Evolutionary conservation across 768 basidiomycete species (phyloP).

Genomic region (Phlegmacium glaucopus): DNA sequence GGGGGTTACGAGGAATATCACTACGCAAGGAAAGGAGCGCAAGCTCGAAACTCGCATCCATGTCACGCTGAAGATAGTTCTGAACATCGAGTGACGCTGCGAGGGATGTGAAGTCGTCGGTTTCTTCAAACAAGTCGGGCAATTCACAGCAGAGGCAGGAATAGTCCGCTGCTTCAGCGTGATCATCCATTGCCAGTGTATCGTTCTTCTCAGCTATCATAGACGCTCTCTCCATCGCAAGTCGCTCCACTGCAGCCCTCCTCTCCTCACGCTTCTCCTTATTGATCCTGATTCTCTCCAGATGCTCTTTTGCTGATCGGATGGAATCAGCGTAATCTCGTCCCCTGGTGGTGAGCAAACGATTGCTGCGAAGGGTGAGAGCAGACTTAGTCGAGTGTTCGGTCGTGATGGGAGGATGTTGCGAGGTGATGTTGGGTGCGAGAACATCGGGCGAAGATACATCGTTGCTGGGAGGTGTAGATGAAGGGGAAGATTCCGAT

Average conservation of each 20-base stretch:
- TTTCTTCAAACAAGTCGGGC: background rate
- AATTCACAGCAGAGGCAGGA: too few relatives aligned
- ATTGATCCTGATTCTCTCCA: background rate
- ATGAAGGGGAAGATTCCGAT: too few relatives aligned
- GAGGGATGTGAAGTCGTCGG: background rate
- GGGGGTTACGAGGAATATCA: background rate
- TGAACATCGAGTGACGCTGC: constrained; percentile 6
- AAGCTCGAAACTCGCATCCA: constrained; percentile 2
- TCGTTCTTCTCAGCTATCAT: background rate
- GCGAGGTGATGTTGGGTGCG: too few relatives aligned
- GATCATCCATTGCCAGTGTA: background rate
- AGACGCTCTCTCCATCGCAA: background rate
- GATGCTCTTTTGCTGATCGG: background rate
- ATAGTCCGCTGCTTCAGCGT: too few relatives aligned
- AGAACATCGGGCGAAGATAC: too few relatives aligned
- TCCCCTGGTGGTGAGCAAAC: background rate
- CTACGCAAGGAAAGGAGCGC: constrained; percentile 5
- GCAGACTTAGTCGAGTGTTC: too few relatives aligned
- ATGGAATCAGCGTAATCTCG: background rate
- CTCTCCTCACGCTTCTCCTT: background rate
- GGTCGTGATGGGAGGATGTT: too few relatives aligned
- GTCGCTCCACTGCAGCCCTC: background rate
- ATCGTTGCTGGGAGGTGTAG: too few relatives aligned
- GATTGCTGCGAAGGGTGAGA: background rate
- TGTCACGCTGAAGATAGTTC: constrained; percentile 8